Base-by-base conservation (phyloP, 2,329 filamentous ascomycete species). In the Tothia fuscella region DNA sequence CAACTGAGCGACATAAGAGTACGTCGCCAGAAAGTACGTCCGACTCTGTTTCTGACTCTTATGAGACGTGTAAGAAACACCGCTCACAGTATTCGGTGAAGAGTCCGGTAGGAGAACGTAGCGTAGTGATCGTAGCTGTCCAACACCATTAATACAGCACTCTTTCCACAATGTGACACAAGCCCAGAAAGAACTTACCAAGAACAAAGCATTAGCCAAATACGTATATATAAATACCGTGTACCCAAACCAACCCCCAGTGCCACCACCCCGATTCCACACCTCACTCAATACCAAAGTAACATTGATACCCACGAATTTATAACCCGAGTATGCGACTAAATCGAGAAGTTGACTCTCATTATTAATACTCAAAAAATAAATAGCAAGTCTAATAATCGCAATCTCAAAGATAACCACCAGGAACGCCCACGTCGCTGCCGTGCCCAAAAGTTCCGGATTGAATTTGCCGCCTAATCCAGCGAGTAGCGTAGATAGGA, bases 291-390 rank as follows among this genome's bases (percentile, higher is more conserved):
- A 65, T 10, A 82, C 72, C 47, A 96, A 77, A 0, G 88, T 95
- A 38, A 84, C 73, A 47, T 98, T 98, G 51, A 95, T 87, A 24
- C 89, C 91, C 21, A 98, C 89, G 56, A 98, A 98, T 62, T 98
- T 98, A 67, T 98, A 98, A 16, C 93, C 93, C 2, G 83, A 89
- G 65, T 98, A 98, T 4, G 93, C 93, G 41, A 98, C 81, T 38
- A 98, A 65, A 54, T 98, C 91, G 45, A 96, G 75, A 40, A 96
- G 74, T 59, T 96, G 91, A 13, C 83, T 91, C 51, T 93, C 85
- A 58, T 91, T 93, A 52, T 80, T 93, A 61, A 98, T 96, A 64
- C 78, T 87, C 38, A 98, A 66, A 42, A 98, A 78, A 57, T 96
- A 98, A 60, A 85, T 93, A 40, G 89, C 91, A 20, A 94, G 69